phyloP scores from a whole-genome alignment of 1,284 basidiomycete genomes.

The Omphalotus olearius region DNA sequence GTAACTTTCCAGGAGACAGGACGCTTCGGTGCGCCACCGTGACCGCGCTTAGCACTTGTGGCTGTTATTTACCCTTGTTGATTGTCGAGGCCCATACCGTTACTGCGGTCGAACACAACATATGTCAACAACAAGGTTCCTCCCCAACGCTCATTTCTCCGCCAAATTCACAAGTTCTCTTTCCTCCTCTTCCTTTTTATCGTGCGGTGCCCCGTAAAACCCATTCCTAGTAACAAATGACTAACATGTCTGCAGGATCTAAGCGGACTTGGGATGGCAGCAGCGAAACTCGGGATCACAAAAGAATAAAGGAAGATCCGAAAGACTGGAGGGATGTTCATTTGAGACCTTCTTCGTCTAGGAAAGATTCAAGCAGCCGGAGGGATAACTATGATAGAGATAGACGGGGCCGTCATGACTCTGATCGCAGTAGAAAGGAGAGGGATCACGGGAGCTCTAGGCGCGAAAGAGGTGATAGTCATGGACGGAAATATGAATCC shows the following conservation, averaged over 20 bases:
- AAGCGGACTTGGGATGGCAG: constrained; percentile 71
- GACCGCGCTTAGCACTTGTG: too few species aligned
- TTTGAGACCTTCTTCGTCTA: constrained; percentile 35
- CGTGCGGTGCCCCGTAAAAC: constrained; percentile 80
- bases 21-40: too few species aligned
- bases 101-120: too few species aligned
- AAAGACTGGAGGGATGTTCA: constrained; percentile 78
- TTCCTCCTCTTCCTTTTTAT: constrained; percentile 39
- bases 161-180: not conserved
- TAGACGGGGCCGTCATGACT: constrained; percentile 21
- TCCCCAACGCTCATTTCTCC: constrained; percentile 1
- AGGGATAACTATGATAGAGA: constrained; percentile 32
- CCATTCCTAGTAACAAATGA: constrained; percentile 53
- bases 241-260: constrained; percentile 79
- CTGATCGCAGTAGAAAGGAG: constrained; percentile 11
- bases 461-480: constrained; percentile 9
- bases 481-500: not conserved
- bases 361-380: constrained; percentile 30
- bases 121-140: too few species aligned
- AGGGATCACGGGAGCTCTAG: constrained; percentile 9
- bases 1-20: too few species aligned
- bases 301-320: constrained; percentile 55
- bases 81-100: too few species aligned
- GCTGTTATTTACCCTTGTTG: too few species aligned
- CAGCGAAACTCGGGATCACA: constrained; percentile 33